A percentile compares a stretch with the other conserved stretches of the same genome.
Conservation (phyloP, 208 protist species). For the Cochliopodium minus region DNA sequence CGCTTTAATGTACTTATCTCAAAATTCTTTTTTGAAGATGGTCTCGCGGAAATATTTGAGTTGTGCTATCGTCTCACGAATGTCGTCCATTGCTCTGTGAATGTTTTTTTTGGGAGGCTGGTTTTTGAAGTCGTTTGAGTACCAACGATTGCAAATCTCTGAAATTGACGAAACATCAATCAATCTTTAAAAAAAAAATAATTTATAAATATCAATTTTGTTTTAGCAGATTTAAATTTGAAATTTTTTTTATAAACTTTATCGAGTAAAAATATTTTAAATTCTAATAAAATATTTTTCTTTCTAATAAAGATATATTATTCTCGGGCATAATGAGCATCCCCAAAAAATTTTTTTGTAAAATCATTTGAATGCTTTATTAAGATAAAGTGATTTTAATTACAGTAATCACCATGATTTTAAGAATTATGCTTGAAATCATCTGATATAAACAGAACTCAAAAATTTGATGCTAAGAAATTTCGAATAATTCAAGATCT, state of each 20-base stretch:
- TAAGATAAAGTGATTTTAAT: not conserved
- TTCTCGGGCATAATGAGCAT: too few species aligned
- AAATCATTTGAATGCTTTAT: not conserved
- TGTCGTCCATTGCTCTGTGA: slow-evolving; percentile 28
- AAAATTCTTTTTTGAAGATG: slow-evolving; percentile 15
- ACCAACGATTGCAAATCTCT: slow-evolving; percentile 30
- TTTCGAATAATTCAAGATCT: too few species aligned
- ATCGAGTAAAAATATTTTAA: not conserved
- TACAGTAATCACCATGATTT: too few species aligned
- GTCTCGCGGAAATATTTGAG: slow-evolving; percentile 23
- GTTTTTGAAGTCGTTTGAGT: slow-evolving; percentile 9
- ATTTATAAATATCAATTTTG: too few species aligned
- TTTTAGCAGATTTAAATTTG: slow-evolving; percentile 3
- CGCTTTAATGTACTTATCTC: too few species aligned
- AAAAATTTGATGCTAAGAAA: too few species aligned
- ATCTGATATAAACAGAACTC: too few species aligned
- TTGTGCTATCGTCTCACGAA: slow-evolving; percentile 31
- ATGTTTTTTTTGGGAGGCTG: not conserved
- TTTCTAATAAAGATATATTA: not conserved
- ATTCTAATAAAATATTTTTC: not conserved
- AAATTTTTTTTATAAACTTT: not conserved
- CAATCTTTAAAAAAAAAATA: slow-evolving; percentile 34
- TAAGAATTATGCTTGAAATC: too few species aligned
- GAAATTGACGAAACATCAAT: slow-evolving; percentile 31
- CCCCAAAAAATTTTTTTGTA: not conserved